Evolutionary conservation across 768 basidiomycete species (phyloP).

Genomic region (Tulasnella sp.): DNA sequence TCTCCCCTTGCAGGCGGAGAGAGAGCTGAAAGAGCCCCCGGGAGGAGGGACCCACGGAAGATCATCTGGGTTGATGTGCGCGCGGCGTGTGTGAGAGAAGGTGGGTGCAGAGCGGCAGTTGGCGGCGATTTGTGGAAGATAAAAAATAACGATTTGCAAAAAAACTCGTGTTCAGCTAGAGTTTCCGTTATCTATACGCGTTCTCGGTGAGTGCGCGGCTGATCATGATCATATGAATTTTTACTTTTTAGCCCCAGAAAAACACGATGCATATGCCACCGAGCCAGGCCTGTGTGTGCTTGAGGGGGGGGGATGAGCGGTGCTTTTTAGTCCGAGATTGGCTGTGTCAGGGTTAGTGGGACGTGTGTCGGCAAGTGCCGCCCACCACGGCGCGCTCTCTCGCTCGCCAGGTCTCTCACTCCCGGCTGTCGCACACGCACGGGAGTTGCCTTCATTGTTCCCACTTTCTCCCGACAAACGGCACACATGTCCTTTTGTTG

Average conservation of each 20-base stretch:
- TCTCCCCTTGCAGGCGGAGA: not conserved
- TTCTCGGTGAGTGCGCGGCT: not conserved
- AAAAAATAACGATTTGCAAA: not conserved
- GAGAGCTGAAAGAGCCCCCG: not conserved
- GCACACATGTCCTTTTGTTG: not conserved
- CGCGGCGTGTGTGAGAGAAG: not conserved
- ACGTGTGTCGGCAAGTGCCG: not conserved
- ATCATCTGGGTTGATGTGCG: too few relatives aligned
- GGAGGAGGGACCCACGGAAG: too few relatives aligned
- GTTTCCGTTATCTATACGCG: not conserved
- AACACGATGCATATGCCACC: not conserved
- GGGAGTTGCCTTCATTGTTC: not conserved
- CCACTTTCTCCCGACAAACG: not conserved
- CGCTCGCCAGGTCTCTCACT: too few relatives aligned
- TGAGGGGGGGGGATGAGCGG: not conserved
- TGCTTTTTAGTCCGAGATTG: not conserved
- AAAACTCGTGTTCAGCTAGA: not conserved
- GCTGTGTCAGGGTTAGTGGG: not conserved
- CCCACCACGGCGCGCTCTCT: too few relatives aligned
- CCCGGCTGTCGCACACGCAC: not conserved
- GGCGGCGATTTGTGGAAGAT: not conserved
- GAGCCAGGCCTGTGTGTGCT: not conserved
- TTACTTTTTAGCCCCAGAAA: too few relatives aligned
- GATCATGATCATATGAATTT: not conserved
- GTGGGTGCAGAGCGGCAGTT: slow-evolving; percentile 3